Evolutionary conservation across 2,329 filamentous ascomycete genomes (phyloP).

Genomic region (Alternaria solani): DNA sequence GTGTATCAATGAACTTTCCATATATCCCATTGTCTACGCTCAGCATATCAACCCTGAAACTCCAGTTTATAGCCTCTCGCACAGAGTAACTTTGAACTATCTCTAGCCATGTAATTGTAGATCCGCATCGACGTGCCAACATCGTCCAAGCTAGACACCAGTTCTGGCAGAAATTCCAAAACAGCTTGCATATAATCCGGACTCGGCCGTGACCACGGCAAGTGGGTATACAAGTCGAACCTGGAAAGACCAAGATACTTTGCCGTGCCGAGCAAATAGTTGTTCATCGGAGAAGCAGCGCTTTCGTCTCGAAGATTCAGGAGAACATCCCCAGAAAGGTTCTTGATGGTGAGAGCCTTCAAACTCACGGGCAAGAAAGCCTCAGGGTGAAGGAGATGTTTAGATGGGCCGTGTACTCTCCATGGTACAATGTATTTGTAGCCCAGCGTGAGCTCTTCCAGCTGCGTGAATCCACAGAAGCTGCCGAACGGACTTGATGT

Average conservation of each 20-base stretch:
- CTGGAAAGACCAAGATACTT: not conserved
- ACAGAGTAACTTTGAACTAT: not conserved
- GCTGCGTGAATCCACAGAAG: not conserved
- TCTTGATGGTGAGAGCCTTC: not conserved
- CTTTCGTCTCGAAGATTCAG: not conserved
- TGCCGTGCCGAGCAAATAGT: not conserved
- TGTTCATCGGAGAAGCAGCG: not conserved
- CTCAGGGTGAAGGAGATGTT: not conserved
- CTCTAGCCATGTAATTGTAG: not conserved
- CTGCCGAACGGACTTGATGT: not conserved
- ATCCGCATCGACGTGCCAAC: not conserved
- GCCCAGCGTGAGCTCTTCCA: not conserved
- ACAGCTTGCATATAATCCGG: not conserved
- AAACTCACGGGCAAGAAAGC: not conserved
- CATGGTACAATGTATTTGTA: not conserved
- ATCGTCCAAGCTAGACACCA: not conserved
- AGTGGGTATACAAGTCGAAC: not conserved
- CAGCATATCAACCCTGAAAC: not conserved
- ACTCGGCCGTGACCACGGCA: not conserved
- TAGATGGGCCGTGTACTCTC: not conserved
- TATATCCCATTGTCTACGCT: not conserved
- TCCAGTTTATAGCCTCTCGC: not conserved
- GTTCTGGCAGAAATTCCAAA: not conserved
- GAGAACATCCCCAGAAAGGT: not conserved
- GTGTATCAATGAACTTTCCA: not conserved